Evolutionary conservation across 495 filamentous ascomycete genomes (phyloP).

Genomic region (Penicillium samsonianum): DNA sequence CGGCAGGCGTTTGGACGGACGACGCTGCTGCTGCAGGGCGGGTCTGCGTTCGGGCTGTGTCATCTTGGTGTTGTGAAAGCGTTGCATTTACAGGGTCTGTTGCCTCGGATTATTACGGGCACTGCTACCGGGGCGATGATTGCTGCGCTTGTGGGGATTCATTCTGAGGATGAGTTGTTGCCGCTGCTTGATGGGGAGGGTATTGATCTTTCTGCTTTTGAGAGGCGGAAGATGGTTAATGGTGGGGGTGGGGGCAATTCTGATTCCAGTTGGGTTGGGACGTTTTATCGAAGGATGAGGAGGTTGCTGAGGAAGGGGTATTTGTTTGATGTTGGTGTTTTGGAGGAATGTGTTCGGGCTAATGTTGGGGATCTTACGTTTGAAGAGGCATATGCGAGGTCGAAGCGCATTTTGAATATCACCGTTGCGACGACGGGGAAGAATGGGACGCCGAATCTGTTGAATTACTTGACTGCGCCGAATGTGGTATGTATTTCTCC

Average conservation of each 20-base stretch:
- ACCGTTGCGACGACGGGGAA: slow-evolving; percentile 75
- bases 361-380: slow-evolving; percentile 92
- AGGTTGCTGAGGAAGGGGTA: slow-evolving; percentile 75
- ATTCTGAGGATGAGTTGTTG: slow-evolving; percentile 83
- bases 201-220: slow-evolving; percentile 83
- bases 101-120: slow-evolving; percentile 89
- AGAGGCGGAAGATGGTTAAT: slow-evolving; percentile 33
- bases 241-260: slow-evolving; percentile 8
- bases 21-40: slow-evolving; percentile 85
- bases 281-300: slow-evolving; percentile 58
- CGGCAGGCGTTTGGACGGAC: slow-evolving; percentile 87
- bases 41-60: slow-evolving; percentile 88
- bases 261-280: slow-evolving; percentile 51
- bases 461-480: slow-evolving; percentile 93
- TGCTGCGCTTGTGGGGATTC: slow-evolving; percentile 84
- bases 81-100: slow-evolving; percentile 75
- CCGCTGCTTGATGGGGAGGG: slow-evolving; percentile 72
- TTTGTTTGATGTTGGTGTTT: slow-evolving; percentile 76
- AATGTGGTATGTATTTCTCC: slow-evolving; percentile 70
- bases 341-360: slow-evolving; percentile 81
- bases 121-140: slow-evolving; percentile 90
- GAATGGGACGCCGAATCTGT: slow-evolving; percentile 76
- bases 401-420: slow-evolving; percentile 88
- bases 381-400: slow-evolving; percentile 86
- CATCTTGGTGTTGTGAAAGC: slow-evolving; percentile 92